Evolutionary conservation across 345 rosid genomes (phyloP).

Genomic region (Gossypium ekmanianum): DNA sequence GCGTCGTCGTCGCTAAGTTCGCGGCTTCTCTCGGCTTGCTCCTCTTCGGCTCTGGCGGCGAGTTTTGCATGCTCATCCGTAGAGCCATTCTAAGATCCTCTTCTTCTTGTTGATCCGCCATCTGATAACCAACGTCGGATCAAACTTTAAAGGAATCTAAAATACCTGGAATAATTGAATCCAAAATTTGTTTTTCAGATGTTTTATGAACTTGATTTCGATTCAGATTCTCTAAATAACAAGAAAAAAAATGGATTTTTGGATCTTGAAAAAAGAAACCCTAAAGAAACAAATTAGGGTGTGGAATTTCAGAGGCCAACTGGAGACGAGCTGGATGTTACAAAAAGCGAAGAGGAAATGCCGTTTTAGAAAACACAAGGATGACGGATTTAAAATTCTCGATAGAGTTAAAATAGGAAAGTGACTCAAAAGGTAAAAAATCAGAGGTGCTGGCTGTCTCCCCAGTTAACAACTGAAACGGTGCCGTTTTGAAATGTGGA

Average conservation of each 20-base stretch:
- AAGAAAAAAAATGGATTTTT: not conserved
- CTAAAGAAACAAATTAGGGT: conserved; percentile 2
- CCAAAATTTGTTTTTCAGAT: not conserved
- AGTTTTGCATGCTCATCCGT: conserved; percentile 83
- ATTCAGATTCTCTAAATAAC: not conserved
- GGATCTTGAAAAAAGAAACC: not conserved
- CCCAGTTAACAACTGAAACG: not conserved
- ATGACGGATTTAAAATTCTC: not conserved
- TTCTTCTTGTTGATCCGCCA: conserved; percentile 94
- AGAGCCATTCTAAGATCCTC: conserved; percentile 85
- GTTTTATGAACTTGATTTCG: not conserved
- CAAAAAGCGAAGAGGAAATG: conserved; percentile 1
- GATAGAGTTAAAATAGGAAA: conserved; percentile 6
- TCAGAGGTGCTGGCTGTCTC: not conserved
- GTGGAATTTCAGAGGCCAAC: conserved; percentile 9
- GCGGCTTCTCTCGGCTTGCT: conserved; percentile 76
- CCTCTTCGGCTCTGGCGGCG: conserved; percentile 90
- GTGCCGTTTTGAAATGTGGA: not conserved
- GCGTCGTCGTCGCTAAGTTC: conserved; percentile 22
- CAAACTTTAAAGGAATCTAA: conserved; percentile 20
- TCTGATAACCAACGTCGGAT: conserved; percentile 19
- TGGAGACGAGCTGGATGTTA: not conserved
- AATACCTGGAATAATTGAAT: conserved; percentile 12
- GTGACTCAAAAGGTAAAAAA: too few species aligned
- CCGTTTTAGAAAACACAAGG: conserved; percentile 4